These are phyloP conservation scores for Fusarium avenaceum DNA, from an alignment of 2,329 filamentous ascomycete species.

Conservation along the genomic window DNA sequence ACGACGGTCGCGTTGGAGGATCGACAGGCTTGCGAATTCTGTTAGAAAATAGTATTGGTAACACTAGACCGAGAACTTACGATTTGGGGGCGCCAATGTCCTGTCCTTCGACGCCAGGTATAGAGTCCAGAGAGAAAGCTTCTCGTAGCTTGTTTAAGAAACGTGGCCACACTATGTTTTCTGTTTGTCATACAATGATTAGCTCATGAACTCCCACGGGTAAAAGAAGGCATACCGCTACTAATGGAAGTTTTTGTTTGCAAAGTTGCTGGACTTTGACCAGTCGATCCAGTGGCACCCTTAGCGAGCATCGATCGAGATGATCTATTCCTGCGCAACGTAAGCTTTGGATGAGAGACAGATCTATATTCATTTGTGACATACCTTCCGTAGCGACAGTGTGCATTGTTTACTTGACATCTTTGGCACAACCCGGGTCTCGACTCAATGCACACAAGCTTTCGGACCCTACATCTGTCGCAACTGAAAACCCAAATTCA, in stretches of 20 bases:
- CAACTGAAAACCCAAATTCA: background rate
- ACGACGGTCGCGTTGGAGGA: background rate
- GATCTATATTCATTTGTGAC: accelerated
- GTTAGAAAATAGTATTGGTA: background rate
- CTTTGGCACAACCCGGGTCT: constrained; percentile 5
- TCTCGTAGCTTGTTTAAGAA: constrained; percentile 5
- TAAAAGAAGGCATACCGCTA: background rate
- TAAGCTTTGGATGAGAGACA: accelerated
- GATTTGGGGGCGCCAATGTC: constrained; percentile 1
- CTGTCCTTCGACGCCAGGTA: background rate
- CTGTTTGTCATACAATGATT: background rate
- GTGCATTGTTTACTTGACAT: background rate
- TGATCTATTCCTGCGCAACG: background rate
- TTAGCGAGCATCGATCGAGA: background rate
- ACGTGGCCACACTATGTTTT: constrained; percentile 3
- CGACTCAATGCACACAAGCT: background rate
- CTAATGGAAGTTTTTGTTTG: background rate
- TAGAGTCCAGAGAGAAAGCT: constrained; percentile 2
- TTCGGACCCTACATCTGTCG: constrained; percentile 9
- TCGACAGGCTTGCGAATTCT: background rate
- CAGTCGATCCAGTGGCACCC: background rate
- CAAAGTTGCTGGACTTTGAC: background rate
- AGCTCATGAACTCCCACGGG: accelerated
- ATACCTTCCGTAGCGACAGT: constrained; percentile 5
- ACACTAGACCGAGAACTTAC: background rate